Percentiles rank a stretch among this genome's conserved stretches.
Evolutionary conservation across 2,329 filamentous ascomycete species (phyloP).

Genomic region (Colletotrichum noveboracense): DNA sequence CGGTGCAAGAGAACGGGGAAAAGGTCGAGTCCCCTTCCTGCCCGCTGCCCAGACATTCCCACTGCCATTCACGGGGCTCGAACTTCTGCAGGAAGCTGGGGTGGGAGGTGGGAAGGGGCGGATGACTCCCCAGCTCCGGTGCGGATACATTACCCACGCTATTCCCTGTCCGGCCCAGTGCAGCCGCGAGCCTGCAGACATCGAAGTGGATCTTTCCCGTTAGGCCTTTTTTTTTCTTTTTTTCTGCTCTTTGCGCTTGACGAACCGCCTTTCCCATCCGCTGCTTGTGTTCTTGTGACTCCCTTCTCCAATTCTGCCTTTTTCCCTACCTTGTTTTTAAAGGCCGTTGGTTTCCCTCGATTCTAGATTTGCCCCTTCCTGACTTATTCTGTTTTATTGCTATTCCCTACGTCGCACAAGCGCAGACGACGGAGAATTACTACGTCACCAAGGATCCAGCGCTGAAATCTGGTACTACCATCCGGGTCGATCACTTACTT

Average conservation of each 20-base stretch:
- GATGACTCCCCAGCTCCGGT: conserved; percentile 3
- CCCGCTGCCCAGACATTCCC: not conserved
- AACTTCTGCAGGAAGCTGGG: conserved; percentile 10
- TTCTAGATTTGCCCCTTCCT: not conserved
- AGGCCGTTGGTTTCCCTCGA: not conserved
- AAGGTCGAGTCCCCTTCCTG: not conserved
- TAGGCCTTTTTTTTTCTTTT: not conserved
- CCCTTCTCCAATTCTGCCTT: not conserved
- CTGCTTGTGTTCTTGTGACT: conserved; percentile 15
- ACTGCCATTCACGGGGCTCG: not conserved
- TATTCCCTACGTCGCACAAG: not conserved
- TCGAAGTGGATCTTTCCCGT: conserved; percentile 12
- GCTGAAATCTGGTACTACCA: not conserved
- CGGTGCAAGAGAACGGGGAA: not conserved
- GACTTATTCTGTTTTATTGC: not conserved
- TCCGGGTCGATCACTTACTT: not conserved
- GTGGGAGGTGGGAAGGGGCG: not conserved
- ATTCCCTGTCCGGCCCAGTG: conserved; percentile 14
- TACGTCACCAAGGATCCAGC: not conserved
- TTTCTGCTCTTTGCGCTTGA: conserved; percentile 11
- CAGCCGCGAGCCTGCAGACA: conserved; percentile 20
- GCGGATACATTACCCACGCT: conserved; percentile 13
- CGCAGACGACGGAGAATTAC: not conserved
- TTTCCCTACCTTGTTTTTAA: not conserved
- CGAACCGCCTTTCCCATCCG: not conserved